Conservation (phyloP, 2,329 filamentous ascomycete genomes). For the Septoria petroselini region DNA sequence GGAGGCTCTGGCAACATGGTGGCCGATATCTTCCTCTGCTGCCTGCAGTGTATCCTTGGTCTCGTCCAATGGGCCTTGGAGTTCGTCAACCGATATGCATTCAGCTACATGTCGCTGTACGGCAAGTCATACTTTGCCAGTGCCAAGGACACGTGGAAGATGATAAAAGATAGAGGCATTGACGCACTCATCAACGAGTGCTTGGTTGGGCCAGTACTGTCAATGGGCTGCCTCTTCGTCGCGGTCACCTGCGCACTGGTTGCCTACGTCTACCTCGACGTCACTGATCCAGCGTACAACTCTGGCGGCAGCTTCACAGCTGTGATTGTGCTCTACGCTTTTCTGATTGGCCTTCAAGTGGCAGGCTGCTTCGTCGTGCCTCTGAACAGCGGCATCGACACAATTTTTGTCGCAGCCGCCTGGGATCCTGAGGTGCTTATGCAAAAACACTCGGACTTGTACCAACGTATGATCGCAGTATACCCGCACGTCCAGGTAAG, state of each 20-base stretch:
- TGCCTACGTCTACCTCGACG: slow-evolving; percentile 80
- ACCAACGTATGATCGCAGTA: slow-evolving; percentile 70
- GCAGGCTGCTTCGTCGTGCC: slow-evolving; percentile 87
- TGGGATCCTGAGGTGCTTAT: slow-evolving; percentile 71
- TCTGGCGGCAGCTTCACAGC: slow-evolving; percentile 63
- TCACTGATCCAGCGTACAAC: slow-evolving; percentile 80
- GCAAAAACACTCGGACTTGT: slow-evolving; percentile 76
- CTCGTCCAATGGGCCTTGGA: slow-evolving; percentile 81
- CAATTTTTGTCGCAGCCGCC: slow-evolving; percentile 78
- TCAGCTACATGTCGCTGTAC: slow-evolving; percentile 84
- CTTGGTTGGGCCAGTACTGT: slow-evolving; percentile 57
- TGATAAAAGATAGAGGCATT: slow-evolving; percentile 66
- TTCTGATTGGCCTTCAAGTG: slow-evolving; percentile 86
- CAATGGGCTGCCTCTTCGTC: slow-evolving; percentile 70
- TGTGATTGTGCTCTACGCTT: slow-evolving; percentile 78
- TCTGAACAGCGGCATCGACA: slow-evolving; percentile 82
- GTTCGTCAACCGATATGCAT: slow-evolving; percentile 65
- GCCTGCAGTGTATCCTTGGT: slow-evolving; percentile 71
- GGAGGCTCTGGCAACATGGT: slow-evolving; percentile 67
- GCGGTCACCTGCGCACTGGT: slow-evolving; percentile 78
- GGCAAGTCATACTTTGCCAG: slow-evolving; percentile 83
- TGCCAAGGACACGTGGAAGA: slow-evolving; percentile 80
- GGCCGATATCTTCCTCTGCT: slow-evolving; percentile 65
- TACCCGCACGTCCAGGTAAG: slow-evolving; percentile 61
- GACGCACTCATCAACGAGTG: slow-evolving; percentile 89